These are phyloP conservation scores for Saccharomycopsis schoenii DNA, from an alignment of 805 yeast species.

Conservation along the genomic window DNA sequence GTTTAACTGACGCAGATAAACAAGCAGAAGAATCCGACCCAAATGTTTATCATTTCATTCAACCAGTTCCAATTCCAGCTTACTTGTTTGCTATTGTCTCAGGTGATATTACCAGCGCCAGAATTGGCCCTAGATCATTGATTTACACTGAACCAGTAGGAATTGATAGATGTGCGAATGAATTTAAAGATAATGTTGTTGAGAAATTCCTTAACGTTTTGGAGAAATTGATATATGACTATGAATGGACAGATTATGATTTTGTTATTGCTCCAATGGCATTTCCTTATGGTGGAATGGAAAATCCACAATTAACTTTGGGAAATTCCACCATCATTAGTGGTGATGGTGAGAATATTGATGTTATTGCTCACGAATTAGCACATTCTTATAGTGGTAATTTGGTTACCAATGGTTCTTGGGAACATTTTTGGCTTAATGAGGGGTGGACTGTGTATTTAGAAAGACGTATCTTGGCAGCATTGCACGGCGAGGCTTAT, in stretches of 20 bases:
- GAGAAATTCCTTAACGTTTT: slow-evolving; percentile 74
- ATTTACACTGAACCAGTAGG: slow-evolving; percentile 71
- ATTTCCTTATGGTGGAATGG: slow-evolving; percentile 93
- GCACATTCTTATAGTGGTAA: slow-evolving; percentile 94
- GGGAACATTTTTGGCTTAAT: slow-evolving; percentile 92
- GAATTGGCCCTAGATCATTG: slow-evolving; percentile 78
- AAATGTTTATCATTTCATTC: slow-evolving; percentile 43
- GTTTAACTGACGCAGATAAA: slow-evolving; percentile 32
- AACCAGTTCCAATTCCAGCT: slow-evolving; percentile 77
- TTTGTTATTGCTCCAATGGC: slow-evolving; percentile 69
- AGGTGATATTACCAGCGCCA: slow-evolving; percentile 59
- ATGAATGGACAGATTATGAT: slow-evolving; percentile 81
- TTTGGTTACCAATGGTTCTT: slow-evolving; percentile 78
- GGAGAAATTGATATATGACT: slow-evolving; percentile 63
- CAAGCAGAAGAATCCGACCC: slow-evolving; percentile 18
- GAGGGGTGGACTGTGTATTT: slow-evolving; percentile 95
- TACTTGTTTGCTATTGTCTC: slow-evolving; percentile 78
- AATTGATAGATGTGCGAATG: slow-evolving; percentile 61
- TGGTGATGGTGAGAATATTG: slow-evolving; percentile 77
- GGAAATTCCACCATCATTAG: slow-evolving; percentile 84
- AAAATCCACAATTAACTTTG: slow-evolving; percentile 84
- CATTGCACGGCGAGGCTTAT: slow-evolving; percentile 64
- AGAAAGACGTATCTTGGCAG: slow-evolving; percentile 74
- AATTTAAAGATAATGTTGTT: slow-evolving; percentile 64
- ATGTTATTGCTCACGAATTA: slow-evolving; percentile 86